Evolutionary conservation across 2,329 filamentous ascomycete genomes (phyloP).

Genomic region (Colletotrichum navitas): DNA sequence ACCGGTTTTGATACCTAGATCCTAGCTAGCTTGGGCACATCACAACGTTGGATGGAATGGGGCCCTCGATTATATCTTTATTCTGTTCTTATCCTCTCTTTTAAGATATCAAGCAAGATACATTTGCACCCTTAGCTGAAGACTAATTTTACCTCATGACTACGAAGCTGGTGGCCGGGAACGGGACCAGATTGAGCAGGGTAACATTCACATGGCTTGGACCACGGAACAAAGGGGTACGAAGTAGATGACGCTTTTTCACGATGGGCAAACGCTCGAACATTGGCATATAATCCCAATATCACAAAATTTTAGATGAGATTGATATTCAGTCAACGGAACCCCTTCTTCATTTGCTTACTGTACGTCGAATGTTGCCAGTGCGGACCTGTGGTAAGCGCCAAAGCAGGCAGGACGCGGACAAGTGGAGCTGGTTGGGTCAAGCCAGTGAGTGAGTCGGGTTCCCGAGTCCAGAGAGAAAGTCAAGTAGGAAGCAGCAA

Average conservation of each 20-base stretch:
- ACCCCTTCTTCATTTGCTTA: neutral
- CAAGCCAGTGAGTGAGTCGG: too few relatives aligned
- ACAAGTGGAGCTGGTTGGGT: too few relatives aligned
- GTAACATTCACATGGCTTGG: neutral
- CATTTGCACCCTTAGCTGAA: conserved; percentile 16
- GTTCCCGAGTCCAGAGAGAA: neutral
- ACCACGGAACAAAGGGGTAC: conserved; percentile 8
- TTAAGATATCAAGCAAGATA: conserved; percentile 19
- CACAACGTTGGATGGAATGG: conserved; percentile 20
- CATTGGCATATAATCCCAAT: conserved; percentile 17
- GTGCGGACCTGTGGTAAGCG: neutral
- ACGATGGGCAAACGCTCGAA: neutral
- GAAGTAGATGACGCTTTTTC: conserved; percentile 15
- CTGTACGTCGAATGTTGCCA: neutral
- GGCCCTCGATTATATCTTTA: conserved; percentile 18
- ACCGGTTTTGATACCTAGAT: conserved; percentile 37
- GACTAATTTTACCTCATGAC: conserved; percentile 15
- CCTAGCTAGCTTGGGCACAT: conserved; percentile 24
- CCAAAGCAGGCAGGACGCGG: too few relatives aligned
- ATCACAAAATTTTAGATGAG: conserved; percentile 20
- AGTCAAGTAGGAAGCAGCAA: neutral
- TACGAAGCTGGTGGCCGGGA: neutral
- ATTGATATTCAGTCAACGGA: neutral
- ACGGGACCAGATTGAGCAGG: neutral
- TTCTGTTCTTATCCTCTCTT: neutral